Evolutionary conservation across 176 grass and related monocot genomes (phyloP), one percentile per base, ranked within the genome.

Genomic region (Triticum timopheevii): DNA sequence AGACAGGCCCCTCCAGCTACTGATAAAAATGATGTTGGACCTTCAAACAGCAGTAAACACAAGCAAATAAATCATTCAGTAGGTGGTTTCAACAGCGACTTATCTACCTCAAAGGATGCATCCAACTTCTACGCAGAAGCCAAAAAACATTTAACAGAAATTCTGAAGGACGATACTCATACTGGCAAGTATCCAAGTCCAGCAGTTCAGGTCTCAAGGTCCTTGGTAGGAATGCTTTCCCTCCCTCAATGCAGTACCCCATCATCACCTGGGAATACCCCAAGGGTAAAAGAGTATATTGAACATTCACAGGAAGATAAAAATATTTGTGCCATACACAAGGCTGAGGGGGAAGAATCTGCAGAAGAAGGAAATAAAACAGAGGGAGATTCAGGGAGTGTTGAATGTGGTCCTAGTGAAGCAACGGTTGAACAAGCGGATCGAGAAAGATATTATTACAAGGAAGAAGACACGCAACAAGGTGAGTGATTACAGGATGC

Each of bases 131-230:
- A 96, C 58, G 85, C 91, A 54, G 90, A 94, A 69, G 97, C 94
- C 19, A 99, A 85, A 91, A 99, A 93, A 71, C 97, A 94, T 91
- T 77, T 96, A 63, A 89, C 87, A 42, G 89, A 96, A 31, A 90
- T 96, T 76, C 76, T 96, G 19, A 80, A 91, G 78, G 61, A 84
- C 36, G 88, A 83, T 84, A 89, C 45, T 81, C 76, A 85, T 85
- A 77, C 38, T 36, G 28, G 68, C 79, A 79, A 87, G 61, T 67
- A 52, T 54, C 87, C 88, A 52, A 84, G 40, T 44, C 83, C 88
- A 52, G 76, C 25, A 7, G 65, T 89, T 42, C 85, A 73, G 44
- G 61, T 49, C 73, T 90, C 96, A 84, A 71, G 81, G 81, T 80
- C 97, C 49, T 96, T 96, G 88, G 89, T 78, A 65, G 86, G 80